Percentiles rank a stretch among this genome's conserved stretches.
phyloP scores from a whole-genome alignment of 768 basidiomycete species.

The Suillus cothurnatus region DNA sequence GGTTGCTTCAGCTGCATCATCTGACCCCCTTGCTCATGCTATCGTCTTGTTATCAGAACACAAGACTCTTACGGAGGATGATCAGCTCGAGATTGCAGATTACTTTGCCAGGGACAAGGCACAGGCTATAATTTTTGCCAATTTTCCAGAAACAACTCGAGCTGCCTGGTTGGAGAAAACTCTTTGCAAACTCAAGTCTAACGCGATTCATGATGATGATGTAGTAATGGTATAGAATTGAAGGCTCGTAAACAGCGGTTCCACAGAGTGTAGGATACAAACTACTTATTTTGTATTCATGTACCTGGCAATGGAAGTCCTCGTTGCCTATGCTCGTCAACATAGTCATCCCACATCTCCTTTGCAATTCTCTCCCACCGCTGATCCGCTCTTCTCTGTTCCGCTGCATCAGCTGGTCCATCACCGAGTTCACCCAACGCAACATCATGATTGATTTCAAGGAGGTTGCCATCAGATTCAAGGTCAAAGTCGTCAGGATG shows the following conservation, averaged over 20 bases:
- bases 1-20: no score
- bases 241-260: no score
- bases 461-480: neutral
- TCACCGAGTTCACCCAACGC: neutral
- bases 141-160: neutral
- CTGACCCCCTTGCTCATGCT: neutral
- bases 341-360: no score
- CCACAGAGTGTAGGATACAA: no score
- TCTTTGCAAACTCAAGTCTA: neutral
- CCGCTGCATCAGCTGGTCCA: slow-evolving; percentile 9
- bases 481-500: neutral
- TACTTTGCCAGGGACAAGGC: neutral
- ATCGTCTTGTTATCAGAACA: neutral
- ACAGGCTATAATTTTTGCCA: neutral
- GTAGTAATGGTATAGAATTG: no score
- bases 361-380: neutral
- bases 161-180: slow-evolving; percentile 1
- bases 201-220: no score
- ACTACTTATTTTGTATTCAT: no score
- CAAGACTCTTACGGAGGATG: neutral
- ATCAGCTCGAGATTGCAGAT: neutral
- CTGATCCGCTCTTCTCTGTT: slow-evolving; percentile 5
- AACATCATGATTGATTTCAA: neutral
- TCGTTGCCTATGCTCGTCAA: no score
- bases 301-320: no score